Evolutionary conservation across 805 yeast genomes (phyloP), one percentile per base, ranked within the genome.

Genomic region (Schwanniomyces polymorphus): DNA sequence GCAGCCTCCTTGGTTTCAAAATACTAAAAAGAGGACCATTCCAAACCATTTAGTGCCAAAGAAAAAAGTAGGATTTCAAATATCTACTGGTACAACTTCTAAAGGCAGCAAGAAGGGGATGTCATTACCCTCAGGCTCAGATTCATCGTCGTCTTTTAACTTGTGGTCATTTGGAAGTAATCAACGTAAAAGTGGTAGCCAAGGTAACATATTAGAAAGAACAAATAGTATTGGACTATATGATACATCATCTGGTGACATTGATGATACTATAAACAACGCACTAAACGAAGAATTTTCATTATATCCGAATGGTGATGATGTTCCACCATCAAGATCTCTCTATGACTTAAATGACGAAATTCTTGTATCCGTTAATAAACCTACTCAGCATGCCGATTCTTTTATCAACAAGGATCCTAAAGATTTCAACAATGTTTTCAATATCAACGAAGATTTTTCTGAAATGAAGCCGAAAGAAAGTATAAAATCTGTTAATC

Each of bases 291-390:
- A 64, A 38, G 74, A 68, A 41, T 54, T 65, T 37, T 46, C 54
- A n/a, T 27, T 49, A 14, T 59, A 58, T 46, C 58, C 57, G 26
- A 58, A 59, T 39, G 65, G 65, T 40, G 76, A 68, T 31, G 82
- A 78, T 48, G 50, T 67, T 29, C 84, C 84, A 9, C 85, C 85
- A 0, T 58, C 70, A 5, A 62, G 74, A 48, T 79, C 84, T 3
- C 65, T 80, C 23, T 75, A 71, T 50, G 85, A 80, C 52, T 65
- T 78, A 46, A 70, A 67, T 41, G 74, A 74, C 41, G 76, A 75
- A 43, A 71, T 74, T 6, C 65, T 71, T 27, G 59, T 68, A 11
- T 61, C 71, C 5, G 57, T 66, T 41, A 65, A 64, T 41, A 65
- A 67, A 27, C 75, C 75, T 7, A 64, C 64, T 10, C 55, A 64